Base-by-base conservation (phyloP, 768 basidiomycete genomes). In the Suillus decipiens region DNA sequence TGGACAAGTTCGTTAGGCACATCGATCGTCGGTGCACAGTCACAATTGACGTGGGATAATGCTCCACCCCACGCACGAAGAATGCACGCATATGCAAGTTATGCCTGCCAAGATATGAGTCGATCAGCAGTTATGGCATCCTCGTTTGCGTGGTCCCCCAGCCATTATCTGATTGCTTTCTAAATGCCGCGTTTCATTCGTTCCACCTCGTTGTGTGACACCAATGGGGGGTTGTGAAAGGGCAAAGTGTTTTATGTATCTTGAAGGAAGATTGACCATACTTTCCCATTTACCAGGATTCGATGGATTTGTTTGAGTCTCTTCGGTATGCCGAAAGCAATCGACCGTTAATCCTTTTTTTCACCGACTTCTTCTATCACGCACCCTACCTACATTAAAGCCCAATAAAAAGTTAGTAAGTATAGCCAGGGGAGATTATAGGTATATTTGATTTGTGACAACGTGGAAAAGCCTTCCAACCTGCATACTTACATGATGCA, bases 191-290 rank as follows among this genome's bases (percentile, higher is more conserved):
- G 14, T 37, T 55, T 28, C 55, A 39, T 57, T 36, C 12, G 36
- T 39, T 24, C 55, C 55, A 57, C 55, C 55, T 39, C 39, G 55
- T 37, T 37, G 55, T 24, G 28, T 28, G 28, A 24, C 55, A 55
- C n/a, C 9, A 1, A 15, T 36, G 36, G 36, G 14, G 36, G 15
- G 15, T 37, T 22, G 36, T 34, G 12, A 1, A 54, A 34, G 6
- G 54, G 22, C 6, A 36, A 4, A 22, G 6, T 48, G 10, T 31
- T 10, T 10, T 31, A 17, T 19, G 17, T 2, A 19, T 7, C 28
- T 31, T 19, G 17, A 31, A 51, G 2, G 28, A 28, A 28, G 17
- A 33, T 51, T 33, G 31, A 1, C 28, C 17, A 5, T 33, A 10
- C 50, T 19, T 50, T 51, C 28, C 15, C 28, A 31, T 28, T 31